phyloP scores from a whole-genome alignment of 1,139 yeast genomes.

The Nakaseomyces uthaithaninus region DNA sequence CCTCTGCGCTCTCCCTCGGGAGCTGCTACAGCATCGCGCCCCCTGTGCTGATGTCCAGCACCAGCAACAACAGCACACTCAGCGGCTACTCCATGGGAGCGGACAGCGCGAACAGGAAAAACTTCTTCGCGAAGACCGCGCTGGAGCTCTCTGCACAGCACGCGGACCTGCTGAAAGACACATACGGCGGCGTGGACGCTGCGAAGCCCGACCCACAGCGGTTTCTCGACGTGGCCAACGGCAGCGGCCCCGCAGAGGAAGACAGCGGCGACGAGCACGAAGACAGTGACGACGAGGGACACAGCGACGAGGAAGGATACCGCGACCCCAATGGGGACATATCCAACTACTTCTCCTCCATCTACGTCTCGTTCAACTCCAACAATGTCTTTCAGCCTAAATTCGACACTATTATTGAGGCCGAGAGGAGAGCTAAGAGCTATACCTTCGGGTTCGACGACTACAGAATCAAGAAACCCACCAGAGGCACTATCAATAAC shows the following conservation, averaged over 20 bases:
- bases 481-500: constrained; percentile 1
- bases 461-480: constrained; percentile 5
- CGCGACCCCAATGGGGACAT: constrained; percentile 2
- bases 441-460: constrained; percentile 5
- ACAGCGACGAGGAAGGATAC: background rate
- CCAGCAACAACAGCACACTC: background rate
- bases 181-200: too few species aligned
- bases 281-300: background rate
- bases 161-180: too few species aligned
- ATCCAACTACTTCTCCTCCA: constrained; percentile 2
- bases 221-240: too few species aligned
- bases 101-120: too few species aligned
- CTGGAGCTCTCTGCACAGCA: too few species aligned
- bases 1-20: background rate
- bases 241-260: too few species aligned
- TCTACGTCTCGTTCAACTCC: background rate
- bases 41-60: background rate
- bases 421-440: constrained; percentile 2
- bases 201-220: too few species aligned
- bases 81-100: background rate
- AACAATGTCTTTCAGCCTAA: constrained; percentile 3
- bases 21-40: background rate
- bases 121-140: too few species aligned
- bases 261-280: background rate
- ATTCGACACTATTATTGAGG: constrained; percentile 1